Percentiles rank a stretch among this genome's conserved stretches.
phyloP scores from a whole-genome alignment of 331 rosid genomes.

The Arachis monticola region DNA sequence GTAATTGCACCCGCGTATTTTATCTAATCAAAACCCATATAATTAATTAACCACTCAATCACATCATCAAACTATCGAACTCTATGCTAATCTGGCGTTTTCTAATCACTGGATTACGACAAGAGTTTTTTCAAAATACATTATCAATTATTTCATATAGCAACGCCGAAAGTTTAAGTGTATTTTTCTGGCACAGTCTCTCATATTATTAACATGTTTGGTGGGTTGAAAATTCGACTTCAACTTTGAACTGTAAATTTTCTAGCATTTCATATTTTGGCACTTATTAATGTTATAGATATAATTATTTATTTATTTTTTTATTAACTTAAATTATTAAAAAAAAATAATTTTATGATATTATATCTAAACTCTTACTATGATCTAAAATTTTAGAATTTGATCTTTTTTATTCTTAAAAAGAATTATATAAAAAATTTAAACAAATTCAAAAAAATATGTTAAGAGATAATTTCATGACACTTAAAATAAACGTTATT shows the following conservation, averaged over 20 bases:
- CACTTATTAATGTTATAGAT: no score
- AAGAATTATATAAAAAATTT: no score
- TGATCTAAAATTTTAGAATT: no score
- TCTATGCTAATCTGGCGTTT: background rate
- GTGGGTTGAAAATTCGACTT: constrained; percentile 3
- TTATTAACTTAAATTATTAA: no score
- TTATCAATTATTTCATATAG: background rate
- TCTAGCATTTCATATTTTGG: background rate
- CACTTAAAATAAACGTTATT: no score
- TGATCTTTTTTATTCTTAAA: no score
- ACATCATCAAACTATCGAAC: constrained; percentile 12
- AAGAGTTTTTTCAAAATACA: background rate
- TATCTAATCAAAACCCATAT: constrained; percentile 17
- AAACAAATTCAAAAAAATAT: no score
- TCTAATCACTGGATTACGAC: constrained; percentile 8
- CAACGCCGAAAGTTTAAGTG: constrained; percentile 38
- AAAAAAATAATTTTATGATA: no score
- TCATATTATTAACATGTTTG: background rate
- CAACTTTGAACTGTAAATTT: background rate
- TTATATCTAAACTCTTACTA: no score
- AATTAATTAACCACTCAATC: constrained; percentile 2
- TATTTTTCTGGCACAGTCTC: constrained; percentile 13
- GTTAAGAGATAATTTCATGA: no score
- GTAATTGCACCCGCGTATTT: constrained; percentile 2
- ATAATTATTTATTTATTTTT: no score